phyloP scores from a whole-genome alignment of 208 protist species.

The Acanthamoeba culbertsoni region DNA sequence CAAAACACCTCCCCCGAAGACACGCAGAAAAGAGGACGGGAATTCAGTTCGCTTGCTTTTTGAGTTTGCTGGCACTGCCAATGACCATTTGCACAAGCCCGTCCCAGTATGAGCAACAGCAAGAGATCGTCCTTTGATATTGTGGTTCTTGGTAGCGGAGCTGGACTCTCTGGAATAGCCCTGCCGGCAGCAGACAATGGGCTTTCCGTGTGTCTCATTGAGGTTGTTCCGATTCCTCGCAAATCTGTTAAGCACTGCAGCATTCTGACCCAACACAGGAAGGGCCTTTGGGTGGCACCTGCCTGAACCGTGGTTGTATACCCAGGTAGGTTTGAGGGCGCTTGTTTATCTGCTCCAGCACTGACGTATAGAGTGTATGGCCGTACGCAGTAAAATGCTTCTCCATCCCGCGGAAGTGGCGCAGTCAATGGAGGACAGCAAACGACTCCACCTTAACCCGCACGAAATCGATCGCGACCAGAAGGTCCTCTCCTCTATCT shows the following conservation, averaged over 20 bases:
- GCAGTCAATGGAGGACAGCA: conserved; percentile 21
- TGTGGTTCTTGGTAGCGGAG: background rate
- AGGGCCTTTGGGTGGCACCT: conserved; percentile 52
- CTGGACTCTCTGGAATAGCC: background rate
- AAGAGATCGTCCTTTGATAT: background rate
- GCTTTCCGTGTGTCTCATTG: background rate
- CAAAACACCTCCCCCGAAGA: too few relatives aligned
- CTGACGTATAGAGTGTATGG: background rate
- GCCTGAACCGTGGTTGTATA: conserved; percentile 73
- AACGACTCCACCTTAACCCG: background rate
- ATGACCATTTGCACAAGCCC: too few relatives aligned
- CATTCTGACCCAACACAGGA: background rate
- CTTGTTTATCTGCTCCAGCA: background rate
- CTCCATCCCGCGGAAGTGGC: conserved; percentile 63
- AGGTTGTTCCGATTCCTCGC: background rate
- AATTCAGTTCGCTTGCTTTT: too few relatives aligned
- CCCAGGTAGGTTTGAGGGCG: conserved; percentile 17
- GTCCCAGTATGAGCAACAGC: background rate
- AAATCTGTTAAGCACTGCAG: background rate
- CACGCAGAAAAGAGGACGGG: too few relatives aligned
- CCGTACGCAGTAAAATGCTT: conserved; percentile 9
- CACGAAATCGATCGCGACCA: background rate
- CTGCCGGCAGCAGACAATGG: background rate
- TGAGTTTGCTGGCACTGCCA: too few relatives aligned
- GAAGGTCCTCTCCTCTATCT: background rate